phyloP scores from a whole-genome alignment of 1,284 basidiomycete species.

The Sutorius eximius region DNA sequence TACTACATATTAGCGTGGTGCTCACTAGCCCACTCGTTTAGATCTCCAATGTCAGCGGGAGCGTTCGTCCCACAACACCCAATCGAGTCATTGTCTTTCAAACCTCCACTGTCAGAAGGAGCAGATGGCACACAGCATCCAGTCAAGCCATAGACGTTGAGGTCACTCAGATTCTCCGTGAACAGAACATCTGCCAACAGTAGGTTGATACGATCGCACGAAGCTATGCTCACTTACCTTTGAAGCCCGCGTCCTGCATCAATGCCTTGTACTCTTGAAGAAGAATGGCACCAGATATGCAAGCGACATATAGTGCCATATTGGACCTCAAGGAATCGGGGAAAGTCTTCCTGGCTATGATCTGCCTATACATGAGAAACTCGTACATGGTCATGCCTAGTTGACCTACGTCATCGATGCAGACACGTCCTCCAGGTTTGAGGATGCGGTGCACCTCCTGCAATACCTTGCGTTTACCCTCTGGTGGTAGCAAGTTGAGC shows the following conservation, averaged over 20 bases:
- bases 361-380: conserved; percentile 29
- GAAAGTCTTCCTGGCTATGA: conserved; percentile 44
- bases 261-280: conserved; percentile 39
- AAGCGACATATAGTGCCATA: conserved; percentile 42
- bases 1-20: not conserved
- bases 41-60: conserved; percentile 27
- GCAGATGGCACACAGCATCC: conserved; percentile 13
- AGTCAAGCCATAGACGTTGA: conserved; percentile 35
- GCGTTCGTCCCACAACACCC: conserved; percentile 11
- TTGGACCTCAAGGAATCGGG: conserved; percentile 43
- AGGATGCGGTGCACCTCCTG: conserved; percentile 48
- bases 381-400: not conserved
- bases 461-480: conserved; percentile 42
- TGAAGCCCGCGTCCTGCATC: conserved; percentile 43
- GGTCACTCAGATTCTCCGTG: conserved; percentile 41
- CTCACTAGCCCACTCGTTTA: conserved; percentile 45
- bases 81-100: conserved; percentile 35
- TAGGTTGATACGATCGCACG: not conserved
- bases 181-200: conserved; percentile 41
- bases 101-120: conserved; percentile 26
- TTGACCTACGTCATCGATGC: conserved; percentile 32
- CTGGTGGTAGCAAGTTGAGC: conserved; percentile 46
- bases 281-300: conserved; percentile 45
- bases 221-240: conserved; percentile 29
- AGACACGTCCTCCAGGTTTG: conserved; percentile 50